A percentile compares a stretch with the other conserved stretches of the same genome.
phyloP scores from a whole-genome alignment of 1,284 basidiomycete species.

The Coniferiporia weirii region DNA sequence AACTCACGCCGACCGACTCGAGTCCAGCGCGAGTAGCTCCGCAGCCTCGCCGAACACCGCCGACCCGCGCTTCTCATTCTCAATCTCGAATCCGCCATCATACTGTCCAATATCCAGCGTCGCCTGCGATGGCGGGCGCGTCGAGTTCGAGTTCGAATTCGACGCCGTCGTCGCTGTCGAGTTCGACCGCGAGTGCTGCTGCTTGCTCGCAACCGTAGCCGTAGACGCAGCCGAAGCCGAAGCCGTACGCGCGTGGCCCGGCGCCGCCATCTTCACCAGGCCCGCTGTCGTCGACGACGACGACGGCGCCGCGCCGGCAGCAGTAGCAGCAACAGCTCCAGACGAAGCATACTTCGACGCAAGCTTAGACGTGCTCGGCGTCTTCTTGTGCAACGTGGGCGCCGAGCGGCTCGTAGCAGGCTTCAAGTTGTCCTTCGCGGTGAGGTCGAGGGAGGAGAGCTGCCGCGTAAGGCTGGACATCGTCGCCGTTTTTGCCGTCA shows the following conservation, averaged over 20 bases:
- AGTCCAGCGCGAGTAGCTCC: conserved; percentile 72
- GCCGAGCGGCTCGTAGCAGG: neutral
- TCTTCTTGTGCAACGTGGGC: conserved; percentile 15
- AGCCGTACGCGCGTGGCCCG: conserved; percentile 9
- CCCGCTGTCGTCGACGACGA: conserved; percentile 2
- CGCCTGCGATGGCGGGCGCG: neutral
- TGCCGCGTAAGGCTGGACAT: conserved; percentile 12
- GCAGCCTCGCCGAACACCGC: conserved; percentile 69
- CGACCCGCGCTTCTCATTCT: conserved; percentile 62
- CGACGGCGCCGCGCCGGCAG: neutral
- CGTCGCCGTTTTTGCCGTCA: conserved; percentile 10
- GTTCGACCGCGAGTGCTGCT: neutral
- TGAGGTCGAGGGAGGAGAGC: conserved; percentile 15
- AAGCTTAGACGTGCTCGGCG: conserved; percentile 13
- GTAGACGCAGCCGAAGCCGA: neutral
- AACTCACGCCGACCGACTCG: conserved; percentile 59
- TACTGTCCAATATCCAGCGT: conserved; percentile 69
- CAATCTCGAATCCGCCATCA: conserved; percentile 82
- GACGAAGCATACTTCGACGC: conserved; percentile 13
- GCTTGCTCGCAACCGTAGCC: neutral
- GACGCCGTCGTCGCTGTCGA: neutral
- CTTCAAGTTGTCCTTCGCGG: conserved; percentile 15
- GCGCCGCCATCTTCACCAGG: neutral
- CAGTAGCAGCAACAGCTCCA: neutral
- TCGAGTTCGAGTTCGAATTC: neutral